phyloP scores from a whole-genome alignment of 345 rosid genomes.

The Citrus sinensis region DNA sequence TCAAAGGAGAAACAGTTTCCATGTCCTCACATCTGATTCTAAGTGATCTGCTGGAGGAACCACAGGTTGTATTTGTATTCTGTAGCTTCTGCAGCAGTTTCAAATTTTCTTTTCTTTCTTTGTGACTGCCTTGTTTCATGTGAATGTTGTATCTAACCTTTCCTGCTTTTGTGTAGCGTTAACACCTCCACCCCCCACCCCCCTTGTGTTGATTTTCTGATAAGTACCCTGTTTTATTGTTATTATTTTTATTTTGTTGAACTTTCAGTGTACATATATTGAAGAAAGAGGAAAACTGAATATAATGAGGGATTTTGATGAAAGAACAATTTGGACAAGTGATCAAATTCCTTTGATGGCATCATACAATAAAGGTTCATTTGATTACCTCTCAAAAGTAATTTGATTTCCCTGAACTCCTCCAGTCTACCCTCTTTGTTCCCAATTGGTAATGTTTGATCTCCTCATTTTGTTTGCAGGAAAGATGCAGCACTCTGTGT shows the following conservation, averaged over 20 bases:
- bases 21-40: conserved; percentile 76
- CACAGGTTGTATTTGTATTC: conserved; percentile 43
- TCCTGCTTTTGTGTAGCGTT: not conserved
- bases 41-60: conserved; percentile 80
- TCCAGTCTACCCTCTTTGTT: not conserved
- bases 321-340: conserved; percentile 94
- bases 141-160: not conserved
- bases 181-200: too few relatives aligned
- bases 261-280: conserved; percentile 56
- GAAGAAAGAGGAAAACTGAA: conserved; percentile 88
- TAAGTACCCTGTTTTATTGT: not conserved
- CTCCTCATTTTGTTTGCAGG: conserved; percentile 40
- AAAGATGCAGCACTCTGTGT: conserved; percentile 91
- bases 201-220: not conserved
- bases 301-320: conserved; percentile 78
- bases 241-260: conserved; percentile 9
- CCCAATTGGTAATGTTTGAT: conserved; percentile 15
- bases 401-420: not conserved
- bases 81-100: not conserved
- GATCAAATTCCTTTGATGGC: conserved; percentile 77
- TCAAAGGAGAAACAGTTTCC: conserved; percentile 42
- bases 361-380: conserved; percentile 80
- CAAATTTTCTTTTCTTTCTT: conserved; percentile 8
- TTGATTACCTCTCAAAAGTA: conserved; percentile 2
- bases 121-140: conserved; percentile 9